Evolutionary conservation across 2,329 filamentous ascomycete genomes (phyloP).

Genomic region (Fusarium sp.): DNA sequence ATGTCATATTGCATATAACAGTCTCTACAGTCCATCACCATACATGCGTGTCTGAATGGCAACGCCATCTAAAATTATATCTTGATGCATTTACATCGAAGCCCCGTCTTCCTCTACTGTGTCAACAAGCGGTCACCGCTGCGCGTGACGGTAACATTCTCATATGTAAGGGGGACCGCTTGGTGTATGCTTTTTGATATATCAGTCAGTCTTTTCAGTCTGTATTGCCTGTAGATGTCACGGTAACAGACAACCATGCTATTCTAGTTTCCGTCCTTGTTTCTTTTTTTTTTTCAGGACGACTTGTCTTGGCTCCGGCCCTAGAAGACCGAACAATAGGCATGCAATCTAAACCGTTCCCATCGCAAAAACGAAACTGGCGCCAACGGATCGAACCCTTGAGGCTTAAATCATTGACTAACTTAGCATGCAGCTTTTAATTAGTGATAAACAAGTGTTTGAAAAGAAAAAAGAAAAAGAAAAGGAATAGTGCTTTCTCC

Average conservation of each 20-base stretch:
- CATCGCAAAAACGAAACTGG: not conserved
- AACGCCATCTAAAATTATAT: not conserved
- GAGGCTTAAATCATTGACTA: conserved; percentile 3
- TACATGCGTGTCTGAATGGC: not conserved
- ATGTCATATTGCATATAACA: not conserved
- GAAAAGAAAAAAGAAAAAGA: not conserved
- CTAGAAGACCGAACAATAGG: not conserved
- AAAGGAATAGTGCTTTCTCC: not conserved
- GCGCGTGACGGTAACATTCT: not conserved
- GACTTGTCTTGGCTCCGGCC: not conserved
- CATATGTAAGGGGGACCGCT: not conserved
- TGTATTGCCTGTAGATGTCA: not conserved
- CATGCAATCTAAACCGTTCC: not conserved
- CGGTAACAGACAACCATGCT: not conserved
- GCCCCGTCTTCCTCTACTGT: not conserved
- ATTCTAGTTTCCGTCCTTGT: not conserved
- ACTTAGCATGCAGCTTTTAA: not conserved
- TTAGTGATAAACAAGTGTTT: not conserved
- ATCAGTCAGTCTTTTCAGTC: not conserved
- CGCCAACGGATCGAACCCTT: not conserved
- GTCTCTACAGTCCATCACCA: not conserved
- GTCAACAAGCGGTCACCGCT: not conserved
- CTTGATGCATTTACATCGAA: not conserved
- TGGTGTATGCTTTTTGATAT: not conserved
- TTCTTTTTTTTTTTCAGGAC: not conserved